Evolutionary conservation across 306 rosid species (phyloP).

Genomic region (Sphenostylis stenocarpa): DNA sequence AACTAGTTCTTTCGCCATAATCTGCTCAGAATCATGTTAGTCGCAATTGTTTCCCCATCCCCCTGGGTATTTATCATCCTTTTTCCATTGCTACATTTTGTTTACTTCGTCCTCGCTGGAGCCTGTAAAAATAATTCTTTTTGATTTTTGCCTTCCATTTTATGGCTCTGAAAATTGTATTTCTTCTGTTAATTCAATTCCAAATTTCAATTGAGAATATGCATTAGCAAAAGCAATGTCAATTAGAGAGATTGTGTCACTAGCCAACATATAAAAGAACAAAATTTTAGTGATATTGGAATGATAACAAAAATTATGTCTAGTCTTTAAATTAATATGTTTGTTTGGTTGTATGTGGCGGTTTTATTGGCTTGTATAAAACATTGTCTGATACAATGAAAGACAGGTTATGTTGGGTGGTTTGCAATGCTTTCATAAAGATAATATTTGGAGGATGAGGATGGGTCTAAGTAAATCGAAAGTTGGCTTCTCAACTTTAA

Average conservation of each 20-base stretch:
- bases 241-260: background rate
- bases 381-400: background rate
- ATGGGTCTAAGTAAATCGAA: background rate
- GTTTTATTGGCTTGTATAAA: background rate
- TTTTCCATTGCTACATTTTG: slow-evolving; percentile 32
- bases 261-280: background rate
- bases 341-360: background rate
- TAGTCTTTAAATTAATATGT: background rate
- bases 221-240: background rate
- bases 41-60: slow-evolving; percentile 26
- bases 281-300: background rate
- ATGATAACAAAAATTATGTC: background rate
- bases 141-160: background rate
- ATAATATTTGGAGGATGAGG: background rate
- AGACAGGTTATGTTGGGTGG: background rate
- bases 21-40: slow-evolving; percentile 30
- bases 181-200: slow-evolving; percentile 37
- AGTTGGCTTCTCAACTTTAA: background rate
- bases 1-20: background rate
- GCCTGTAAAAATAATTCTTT: slow-evolving; percentile 65
- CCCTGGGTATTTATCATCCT: slow-evolving; percentile 54
- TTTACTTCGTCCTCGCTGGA: slow-evolving; percentile 33
- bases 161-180: slow-evolving; percentile 37
- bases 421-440: background rate
- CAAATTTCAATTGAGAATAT: slow-evolving; percentile 27